phyloP scores from a whole-genome alignment of 108 stramenopile genomes.

The Epithemia pelagica region DNA sequence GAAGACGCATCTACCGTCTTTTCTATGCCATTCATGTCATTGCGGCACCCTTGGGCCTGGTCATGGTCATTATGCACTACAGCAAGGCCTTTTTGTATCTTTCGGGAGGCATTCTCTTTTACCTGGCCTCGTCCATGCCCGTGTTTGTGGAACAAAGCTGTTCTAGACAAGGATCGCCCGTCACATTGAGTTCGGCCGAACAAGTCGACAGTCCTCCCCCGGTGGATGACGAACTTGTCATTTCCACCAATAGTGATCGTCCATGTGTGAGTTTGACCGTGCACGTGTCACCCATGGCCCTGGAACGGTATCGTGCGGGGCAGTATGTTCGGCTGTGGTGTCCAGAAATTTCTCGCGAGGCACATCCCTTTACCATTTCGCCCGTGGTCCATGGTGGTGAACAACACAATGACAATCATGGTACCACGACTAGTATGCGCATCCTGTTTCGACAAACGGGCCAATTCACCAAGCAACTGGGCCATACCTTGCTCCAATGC shows the following conservation, averaged over 20 bases:
- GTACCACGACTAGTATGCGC: constrained; percentile 17
- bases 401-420: not conserved
- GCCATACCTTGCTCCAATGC: not conserved
- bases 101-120: constrained; percentile 48
- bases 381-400: constrained; percentile 10
- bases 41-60: constrained; percentile 24
- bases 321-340: constrained; percentile 19
- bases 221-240: too few relatives aligned
- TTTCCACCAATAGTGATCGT: not conserved
- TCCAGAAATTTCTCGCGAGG: constrained; percentile 24
- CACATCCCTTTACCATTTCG: constrained; percentile 47
- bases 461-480: constrained; percentile 23
- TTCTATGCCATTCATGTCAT: constrained; percentile 42
- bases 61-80: constrained; percentile 50
- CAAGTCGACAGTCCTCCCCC: not conserved
- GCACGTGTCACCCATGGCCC: constrained; percentile 18
- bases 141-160: constrained; percentile 12
- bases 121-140: constrained; percentile 40
- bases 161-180: too few relatives aligned
- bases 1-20: constrained; percentile 34
- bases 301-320: constrained; percentile 24
- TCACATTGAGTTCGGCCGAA: not conserved
- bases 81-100: constrained; percentile 52
- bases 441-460: constrained; percentile 41
- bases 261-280: constrained; percentile 30